Base-by-base conservation (phyloP, 2,329 filamentous ascomycete species). In the Hypoxylon sp. region DNA sequence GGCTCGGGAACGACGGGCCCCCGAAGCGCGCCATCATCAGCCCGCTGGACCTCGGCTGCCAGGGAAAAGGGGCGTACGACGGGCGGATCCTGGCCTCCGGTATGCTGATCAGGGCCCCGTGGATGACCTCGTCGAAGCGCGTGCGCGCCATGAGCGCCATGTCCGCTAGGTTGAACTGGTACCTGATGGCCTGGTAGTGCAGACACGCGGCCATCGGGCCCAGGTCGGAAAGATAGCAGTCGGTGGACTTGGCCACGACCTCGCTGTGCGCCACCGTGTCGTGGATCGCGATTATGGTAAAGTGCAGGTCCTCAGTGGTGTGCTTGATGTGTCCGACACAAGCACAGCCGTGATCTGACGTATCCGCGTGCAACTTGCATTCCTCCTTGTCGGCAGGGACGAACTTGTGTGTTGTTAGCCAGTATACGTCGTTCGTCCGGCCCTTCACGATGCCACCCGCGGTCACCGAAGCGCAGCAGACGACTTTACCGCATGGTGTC, bases 401-500 rank as follows among this genome's bases (percentile, higher is more conserved):
- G 28, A 65, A 4, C 43, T n/a, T 20, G 28, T 59, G 26, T n/a
- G 51, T 55, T 10, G 62, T 62, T 2, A 65, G 15, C 22, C 48
- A 59, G 22, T 49, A 37, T 1, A 59, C 20, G 8, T 2, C 22
- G 8, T 17, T n/a, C 10, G 17, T 3, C 2, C 26, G 13, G 28
- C 37, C 56, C 22, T 56, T 30, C 4, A 62, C 26, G 10, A 62
- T 34, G 43, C 63, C 63, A 32, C 63, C 63, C 6, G 51, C 51
- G 28, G 41, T 53, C 13, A 52, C 26, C 15, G 55, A 43, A 8
- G 41, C 8, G 43, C 63, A 53, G 59, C 59, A 62, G n/a, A 47
- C n/a, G 11, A 43, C 50, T 2, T 1, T n/a, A 6, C 52, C 52
- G 6, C 46, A 43, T 7, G 55, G 11, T 8, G 34, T 59, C 24